Percentiles rank a stretch among this genome's conserved stretches.
phyloP scores from a whole-genome alignment of 768 basidiomycete genomes.

The Xerocomellus amylosporus region DNA sequence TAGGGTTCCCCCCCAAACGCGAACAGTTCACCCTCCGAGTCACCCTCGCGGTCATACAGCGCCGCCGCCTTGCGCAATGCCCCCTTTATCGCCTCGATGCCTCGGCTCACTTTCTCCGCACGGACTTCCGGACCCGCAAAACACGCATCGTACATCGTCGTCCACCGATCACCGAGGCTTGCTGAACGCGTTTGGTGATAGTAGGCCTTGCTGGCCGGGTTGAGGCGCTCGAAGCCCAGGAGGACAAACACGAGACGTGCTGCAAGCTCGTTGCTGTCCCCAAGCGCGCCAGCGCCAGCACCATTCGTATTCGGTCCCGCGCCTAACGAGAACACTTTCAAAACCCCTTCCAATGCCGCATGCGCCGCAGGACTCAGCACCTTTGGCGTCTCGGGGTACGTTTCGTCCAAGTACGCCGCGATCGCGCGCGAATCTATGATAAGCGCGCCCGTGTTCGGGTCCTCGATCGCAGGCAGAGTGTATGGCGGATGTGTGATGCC shows the following conservation, averaged over 20 bases:
- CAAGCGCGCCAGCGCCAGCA: too few species aligned
- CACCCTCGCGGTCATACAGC: slow-evolving; percentile 6
- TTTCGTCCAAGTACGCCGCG: slow-evolving; percentile 48
- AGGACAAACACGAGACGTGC: slow-evolving; percentile 22
- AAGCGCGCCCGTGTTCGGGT: slow-evolving; percentile 38
- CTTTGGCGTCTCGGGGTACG: slow-evolving; percentile 43
- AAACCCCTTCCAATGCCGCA: slow-evolving; percentile 35
- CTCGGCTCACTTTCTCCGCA: slow-evolving; percentile 20
- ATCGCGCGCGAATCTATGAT: slow-evolving; percentile 46
- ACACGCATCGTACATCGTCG: slow-evolving; percentile 21
- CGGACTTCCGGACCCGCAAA: slow-evolving; percentile 27
- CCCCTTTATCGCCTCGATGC: slow-evolving; percentile 17
- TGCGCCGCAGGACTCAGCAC: slow-evolving; percentile 36
- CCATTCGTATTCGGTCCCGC: neutral
- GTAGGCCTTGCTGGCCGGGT: slow-evolving; percentile 34
- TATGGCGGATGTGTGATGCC: slow-evolving; percentile 28
- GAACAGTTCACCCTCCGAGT: neutral
- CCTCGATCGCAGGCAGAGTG: slow-evolving; percentile 51
- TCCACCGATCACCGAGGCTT: slow-evolving; percentile 38
- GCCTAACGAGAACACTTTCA: slow-evolving; percentile 11
- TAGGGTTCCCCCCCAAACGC: slow-evolving; percentile 17
- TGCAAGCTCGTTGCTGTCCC: neutral
- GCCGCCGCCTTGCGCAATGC: slow-evolving; percentile 26
- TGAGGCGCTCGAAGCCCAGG: slow-evolving; percentile 27
- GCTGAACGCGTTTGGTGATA: slow-evolving; percentile 39